A percentile compares a stretch with the other conserved stretches of the same genome.
Evolutionary conservation across 2,329 filamentous ascomycete species (phyloP).

Genomic region (Venturia aucupariae): DNA sequence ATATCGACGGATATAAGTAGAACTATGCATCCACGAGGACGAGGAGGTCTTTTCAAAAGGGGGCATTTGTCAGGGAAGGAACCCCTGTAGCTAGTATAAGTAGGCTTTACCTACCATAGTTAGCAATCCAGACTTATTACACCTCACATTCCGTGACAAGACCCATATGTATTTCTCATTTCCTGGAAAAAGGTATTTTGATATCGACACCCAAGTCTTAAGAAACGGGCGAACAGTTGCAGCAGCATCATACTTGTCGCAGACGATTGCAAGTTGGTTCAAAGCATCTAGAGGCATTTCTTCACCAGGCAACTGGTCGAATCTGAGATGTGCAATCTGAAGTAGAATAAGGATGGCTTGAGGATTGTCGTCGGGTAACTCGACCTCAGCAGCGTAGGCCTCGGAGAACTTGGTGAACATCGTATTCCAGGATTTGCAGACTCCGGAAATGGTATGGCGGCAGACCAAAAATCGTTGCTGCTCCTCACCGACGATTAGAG

Average conservation of each 20-base stretch:
- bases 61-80: no score
- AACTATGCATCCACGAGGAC: no score
- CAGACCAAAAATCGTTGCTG: not conserved
- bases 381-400: not conserved
- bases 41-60: no score
- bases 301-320: not conserved
- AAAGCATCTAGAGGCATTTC: not conserved
- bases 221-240: not conserved
- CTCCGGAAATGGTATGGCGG: not conserved
- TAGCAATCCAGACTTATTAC: no score
- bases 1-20: no score
- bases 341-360: not conserved
- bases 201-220: not conserved
- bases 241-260: not conserved
- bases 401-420: conserved; percentile 4
- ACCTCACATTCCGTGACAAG: no score
- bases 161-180: not conserved
- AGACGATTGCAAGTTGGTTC: not conserved
- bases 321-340: not conserved
- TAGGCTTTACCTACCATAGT: no score
- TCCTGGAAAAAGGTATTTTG: not conserved
- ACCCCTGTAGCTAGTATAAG: no score
- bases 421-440: not conserved
- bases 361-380: not conserved
- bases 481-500: not conserved